Percentiles rank a stretch among this genome's conserved stretches.
These are phyloP conservation scores for Penicillium oxalicum DNA, from an alignment of 2,329 filamentous ascomycete species.

Conservation along the genomic window DNA sequence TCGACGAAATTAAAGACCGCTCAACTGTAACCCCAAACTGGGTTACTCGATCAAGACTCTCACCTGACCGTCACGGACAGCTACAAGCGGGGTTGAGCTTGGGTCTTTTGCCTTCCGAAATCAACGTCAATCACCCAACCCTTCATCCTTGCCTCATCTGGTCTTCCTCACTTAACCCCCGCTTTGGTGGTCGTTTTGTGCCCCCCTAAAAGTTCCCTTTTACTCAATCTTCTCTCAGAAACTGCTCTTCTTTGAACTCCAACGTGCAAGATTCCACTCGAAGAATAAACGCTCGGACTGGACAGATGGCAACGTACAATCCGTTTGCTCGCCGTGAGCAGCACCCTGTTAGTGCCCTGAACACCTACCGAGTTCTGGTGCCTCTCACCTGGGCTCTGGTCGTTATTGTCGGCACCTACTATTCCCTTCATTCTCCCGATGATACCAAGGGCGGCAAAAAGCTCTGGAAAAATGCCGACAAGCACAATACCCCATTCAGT, in stretches of 20 bases:
- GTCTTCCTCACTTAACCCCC: neutral
- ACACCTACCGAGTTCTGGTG: slow-evolving; percentile 70
- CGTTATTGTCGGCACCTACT: slow-evolving; percentile 67
- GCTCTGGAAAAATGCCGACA: slow-evolving; percentile 69
- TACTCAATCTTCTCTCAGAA: no score
- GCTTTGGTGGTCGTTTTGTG: neutral
- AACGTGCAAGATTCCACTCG: no score
- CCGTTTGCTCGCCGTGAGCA: slow-evolving; percentile 68
- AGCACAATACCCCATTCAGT: slow-evolving; percentile 65
- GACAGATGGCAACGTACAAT: slow-evolving; percentile 46
- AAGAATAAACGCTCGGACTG: neutral
- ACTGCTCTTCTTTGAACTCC: no score
- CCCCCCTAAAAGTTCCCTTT: neutral
- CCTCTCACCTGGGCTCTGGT: slow-evolving; percentile 69
- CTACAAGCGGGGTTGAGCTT: no score
- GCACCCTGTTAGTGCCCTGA: slow-evolving; percentile 56
- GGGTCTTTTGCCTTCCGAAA: neutral
- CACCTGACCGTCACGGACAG: no score
- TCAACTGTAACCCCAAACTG: no score
- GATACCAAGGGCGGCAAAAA: slow-evolving; percentile 57
- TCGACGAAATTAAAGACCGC: no score
- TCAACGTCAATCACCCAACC: neutral
- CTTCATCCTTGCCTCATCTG: no score
- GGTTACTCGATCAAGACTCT: no score
- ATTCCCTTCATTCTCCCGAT: slow-evolving; percentile 58